phyloP scores from a whole-genome alignment of 2,329 filamentous ascomycete species.

The Colletotrichum gloeosporioides region DNA sequence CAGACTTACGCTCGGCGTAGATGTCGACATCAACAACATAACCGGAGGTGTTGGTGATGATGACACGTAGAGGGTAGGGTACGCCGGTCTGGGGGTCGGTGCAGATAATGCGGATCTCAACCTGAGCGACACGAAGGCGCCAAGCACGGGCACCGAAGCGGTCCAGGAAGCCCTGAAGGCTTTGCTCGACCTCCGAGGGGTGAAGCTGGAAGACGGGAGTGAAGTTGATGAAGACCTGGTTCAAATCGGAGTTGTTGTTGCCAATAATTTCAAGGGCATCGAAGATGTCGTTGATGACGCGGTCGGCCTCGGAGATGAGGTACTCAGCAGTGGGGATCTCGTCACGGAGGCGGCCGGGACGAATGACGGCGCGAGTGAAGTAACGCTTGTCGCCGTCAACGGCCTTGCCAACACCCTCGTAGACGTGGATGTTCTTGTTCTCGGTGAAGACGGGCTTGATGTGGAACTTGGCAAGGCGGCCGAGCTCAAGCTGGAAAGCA shows the following conservation, averaged over 20 bases:
- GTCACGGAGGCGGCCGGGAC: conserved; percentile 91
- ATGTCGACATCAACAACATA: conserved; percentile 98
- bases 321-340: conserved; percentile 99
- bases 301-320: conserved; percentile 94
- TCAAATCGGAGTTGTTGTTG: conserved; percentile 98
- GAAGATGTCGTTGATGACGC: conserved; percentile 96
- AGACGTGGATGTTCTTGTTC: conserved; percentile 99
- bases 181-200: conserved; percentile 89
- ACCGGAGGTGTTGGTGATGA: conserved; percentile 97
- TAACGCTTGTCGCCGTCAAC: conserved; percentile 97
- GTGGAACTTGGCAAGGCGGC: conserved; percentile 93
- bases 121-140: conserved; percentile 94
- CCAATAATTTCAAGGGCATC: conserved; percentile 98
- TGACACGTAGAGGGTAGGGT: conserved; percentile 90
- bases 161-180: conserved; percentile 92
- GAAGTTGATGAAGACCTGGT: conserved; percentile 99
- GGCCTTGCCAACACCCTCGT: conserved; percentile 94
- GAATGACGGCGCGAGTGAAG: conserved; percentile 95
- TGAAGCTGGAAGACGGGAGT: conserved; percentile 93
- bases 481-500: conserved; percentile 97
- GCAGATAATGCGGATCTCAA: conserved; percentile 98
- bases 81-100: conserved; percentile 84
- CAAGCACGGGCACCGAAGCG: conserved; percentile 94
- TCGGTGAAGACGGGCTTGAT: conserved; percentile 99
- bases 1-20: conserved; percentile 96